These are phyloP conservation scores for Kodamaea fukazawae DNA, from an alignment of 805 yeast species.

Conservation along the genomic window DNA sequence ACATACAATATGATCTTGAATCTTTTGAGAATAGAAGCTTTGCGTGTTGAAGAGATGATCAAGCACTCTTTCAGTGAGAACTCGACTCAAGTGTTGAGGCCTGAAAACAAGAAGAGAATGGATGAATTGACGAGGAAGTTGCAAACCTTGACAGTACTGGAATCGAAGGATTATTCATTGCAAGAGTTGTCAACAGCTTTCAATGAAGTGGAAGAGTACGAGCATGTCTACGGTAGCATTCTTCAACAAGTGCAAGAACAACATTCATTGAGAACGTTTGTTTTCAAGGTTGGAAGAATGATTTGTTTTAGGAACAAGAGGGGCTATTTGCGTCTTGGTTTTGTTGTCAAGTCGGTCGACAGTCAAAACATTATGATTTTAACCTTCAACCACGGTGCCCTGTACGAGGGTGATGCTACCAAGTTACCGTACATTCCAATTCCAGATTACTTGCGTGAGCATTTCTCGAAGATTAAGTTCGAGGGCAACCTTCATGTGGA, in stretches of 20 bases:
- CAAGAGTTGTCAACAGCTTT: conserved; percentile 47
- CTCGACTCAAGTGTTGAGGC: conserved; percentile 76
- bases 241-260: conserved; percentile 47
- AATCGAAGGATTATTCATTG: conserved; percentile 35
- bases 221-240: conserved; percentile 42
- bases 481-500: conserved; percentile 33
- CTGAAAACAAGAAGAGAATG: conserved; percentile 76
- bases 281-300: conserved; percentile 53
- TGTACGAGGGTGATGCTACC: conserved; percentile 22
- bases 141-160: conserved; percentile 30
- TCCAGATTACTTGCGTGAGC: conserved; percentile 29
- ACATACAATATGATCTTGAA: conserved; percentile 96
- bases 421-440: conserved; percentile 39
- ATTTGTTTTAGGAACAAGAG: conserved; percentile 54
- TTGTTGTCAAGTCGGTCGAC: conserved; percentile 46
- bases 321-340: conserved; percentile 47
- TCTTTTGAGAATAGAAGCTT: conserved; percentile 85
- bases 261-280: conserved; percentile 44
- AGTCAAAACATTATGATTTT: conserved; percentile 36
- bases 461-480: conserved; percentile 36
- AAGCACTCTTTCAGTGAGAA: conserved; percentile 94
- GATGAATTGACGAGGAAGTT: conserved; percentile 51
- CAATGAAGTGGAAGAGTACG: conserved; percentile 45
- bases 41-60: conserved; percentile 97
- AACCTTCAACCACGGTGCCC: conserved; percentile 44